Conservation (phyloP, 2,329 filamentous ascomycete genomes). For the Orbilia blumenaviensis region DNA sequence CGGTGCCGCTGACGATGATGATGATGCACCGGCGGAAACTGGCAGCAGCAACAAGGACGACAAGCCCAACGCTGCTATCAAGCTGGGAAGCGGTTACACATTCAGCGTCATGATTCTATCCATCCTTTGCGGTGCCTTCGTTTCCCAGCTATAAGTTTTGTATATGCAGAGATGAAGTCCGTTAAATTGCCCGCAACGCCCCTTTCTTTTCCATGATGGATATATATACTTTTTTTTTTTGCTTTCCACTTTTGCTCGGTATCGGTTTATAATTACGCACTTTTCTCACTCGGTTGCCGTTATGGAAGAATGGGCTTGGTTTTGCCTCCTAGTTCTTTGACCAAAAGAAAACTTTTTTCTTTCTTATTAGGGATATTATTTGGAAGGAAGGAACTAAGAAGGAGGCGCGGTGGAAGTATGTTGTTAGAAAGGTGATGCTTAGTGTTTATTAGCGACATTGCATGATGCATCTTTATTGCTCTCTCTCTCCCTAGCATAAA, state of each 20-base stretch:
- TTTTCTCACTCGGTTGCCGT: slow-evolving; percentile 7
- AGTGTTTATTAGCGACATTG: slow-evolving; percentile 42
- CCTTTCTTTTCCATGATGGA: slow-evolving; percentile 43
- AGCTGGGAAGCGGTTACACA: slow-evolving; percentile 23
- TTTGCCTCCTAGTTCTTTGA: slow-evolving; percentile 18
- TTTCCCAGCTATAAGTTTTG: slow-evolving; percentile 31
- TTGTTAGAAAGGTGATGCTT: slow-evolving; percentile 1
- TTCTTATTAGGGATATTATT: background rate
- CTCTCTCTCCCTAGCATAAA: slow-evolving; percentile 10
- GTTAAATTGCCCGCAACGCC: slow-evolving; percentile 18
- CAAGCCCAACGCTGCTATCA: slow-evolving; percentile 38
- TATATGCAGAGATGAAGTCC: slow-evolving; percentile 1
- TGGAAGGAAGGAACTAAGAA: background rate
- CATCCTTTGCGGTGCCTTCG: slow-evolving; percentile 41
- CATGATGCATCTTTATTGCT: slow-evolving; percentile 32
- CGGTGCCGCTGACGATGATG: background rate
- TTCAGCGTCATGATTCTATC: slow-evolving; percentile 45
- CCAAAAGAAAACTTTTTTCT: slow-evolving; percentile 15
- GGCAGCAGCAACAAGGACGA: background rate
- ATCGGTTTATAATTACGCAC: slow-evolving; percentile 36
- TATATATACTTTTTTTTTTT: slow-evolving; percentile 26
- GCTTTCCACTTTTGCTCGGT: slow-evolving; percentile 6
- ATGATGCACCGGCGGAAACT: background rate
- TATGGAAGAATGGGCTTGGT: slow-evolving; percentile 22
- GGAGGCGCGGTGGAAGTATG: background rate